Evolutionary conservation across 176 grass and related monocot genomes (phyloP).

Genomic region (Oropetium thomaeum): DNA sequence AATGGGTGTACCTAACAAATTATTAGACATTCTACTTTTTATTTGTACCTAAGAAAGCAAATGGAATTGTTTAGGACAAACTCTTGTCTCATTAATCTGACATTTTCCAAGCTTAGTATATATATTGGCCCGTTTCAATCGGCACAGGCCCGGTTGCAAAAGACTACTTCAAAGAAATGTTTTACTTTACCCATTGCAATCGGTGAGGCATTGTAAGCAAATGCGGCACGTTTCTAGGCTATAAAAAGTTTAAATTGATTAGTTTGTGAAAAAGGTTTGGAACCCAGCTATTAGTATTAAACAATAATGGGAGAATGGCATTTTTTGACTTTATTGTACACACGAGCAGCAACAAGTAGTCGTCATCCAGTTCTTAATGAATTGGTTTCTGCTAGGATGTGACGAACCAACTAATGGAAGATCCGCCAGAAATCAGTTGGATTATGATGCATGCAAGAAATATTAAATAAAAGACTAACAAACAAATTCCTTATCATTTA

Average conservation of each 20-base stretch:
- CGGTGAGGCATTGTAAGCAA: background rate
- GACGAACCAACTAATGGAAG: slow-evolving; percentile 43
- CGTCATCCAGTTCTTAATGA: slow-evolving; percentile 31
- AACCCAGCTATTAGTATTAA: background rate
- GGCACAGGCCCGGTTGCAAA: background rate
- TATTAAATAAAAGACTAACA: background rate
- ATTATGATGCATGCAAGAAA: slow-evolving; percentile 16
- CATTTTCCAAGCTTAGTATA: background rate
- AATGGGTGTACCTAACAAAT: slow-evolving; percentile 10
- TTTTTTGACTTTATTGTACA: too few species aligned
- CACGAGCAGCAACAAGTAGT: background rate
- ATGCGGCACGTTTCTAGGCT: background rate
- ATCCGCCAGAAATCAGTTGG: slow-evolving; percentile 33
- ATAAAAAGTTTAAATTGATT: too few species aligned
- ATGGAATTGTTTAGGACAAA: background rate
- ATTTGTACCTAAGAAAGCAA: background rate
- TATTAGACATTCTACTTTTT: background rate
- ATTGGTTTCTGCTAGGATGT: background rate
- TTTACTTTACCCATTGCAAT: too few species aligned
- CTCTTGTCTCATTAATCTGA: background rate
- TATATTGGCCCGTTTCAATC: background rate
- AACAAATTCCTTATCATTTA: background rate
- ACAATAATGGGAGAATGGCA: background rate
- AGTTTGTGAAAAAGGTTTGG: background rate
- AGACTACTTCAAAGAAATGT: too few species aligned